Percentiles rank a stretch among this genome's conserved stretches.
Evolutionary conservation across 2,329 filamentous ascomycete species (phyloP).

Genomic region (Cladosporium cucumerinum): DNA sequence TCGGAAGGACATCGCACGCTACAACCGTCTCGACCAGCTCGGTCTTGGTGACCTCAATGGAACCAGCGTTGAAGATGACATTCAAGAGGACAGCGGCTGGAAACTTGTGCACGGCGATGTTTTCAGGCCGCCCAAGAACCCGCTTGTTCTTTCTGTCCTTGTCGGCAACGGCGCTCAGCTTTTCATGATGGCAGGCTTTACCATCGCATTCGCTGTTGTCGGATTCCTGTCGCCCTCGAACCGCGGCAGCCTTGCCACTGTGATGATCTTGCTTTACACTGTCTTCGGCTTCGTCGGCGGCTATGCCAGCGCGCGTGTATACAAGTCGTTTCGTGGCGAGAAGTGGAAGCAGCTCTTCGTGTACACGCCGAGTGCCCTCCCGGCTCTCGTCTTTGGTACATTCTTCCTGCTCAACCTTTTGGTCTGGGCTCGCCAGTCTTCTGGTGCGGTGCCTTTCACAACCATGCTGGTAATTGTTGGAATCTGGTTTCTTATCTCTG

Average conservation of each 20-base stretch:
- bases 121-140: conserved; percentile 80
- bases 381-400: conserved; percentile 75
- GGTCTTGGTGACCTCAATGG: conserved; percentile 85
- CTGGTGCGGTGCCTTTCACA: conserved; percentile 89
- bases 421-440: conserved; percentile 88
- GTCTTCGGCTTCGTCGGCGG: conserved; percentile 89
- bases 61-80: conserved; percentile 76
- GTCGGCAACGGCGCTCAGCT: conserved; percentile 92
- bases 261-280: conserved; percentile 90
- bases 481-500: conserved; percentile 97
- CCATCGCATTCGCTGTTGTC: conserved; percentile 87
- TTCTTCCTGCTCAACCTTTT: conserved; percentile 97
- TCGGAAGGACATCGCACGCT: conserved; percentile 91
- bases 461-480: conserved; percentile 92
- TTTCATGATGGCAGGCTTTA: conserved; percentile 95
- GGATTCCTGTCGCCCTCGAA: conserved; percentile 96
- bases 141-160: conserved; percentile 80
- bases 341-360: conserved; percentile 92
- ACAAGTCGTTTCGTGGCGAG: conserved; percentile 91
- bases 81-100: conserved; percentile 98
- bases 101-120: conserved; percentile 97
- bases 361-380: conserved; percentile 80
- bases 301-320: conserved; percentile 83
- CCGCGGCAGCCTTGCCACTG: conserved; percentile 86
- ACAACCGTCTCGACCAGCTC: conserved; percentile 91